These are phyloP conservation scores for Puccinia hordei DNA, from an alignment of 1,284 basidiomycete genomes.

Conservation along the genomic window DNA sequence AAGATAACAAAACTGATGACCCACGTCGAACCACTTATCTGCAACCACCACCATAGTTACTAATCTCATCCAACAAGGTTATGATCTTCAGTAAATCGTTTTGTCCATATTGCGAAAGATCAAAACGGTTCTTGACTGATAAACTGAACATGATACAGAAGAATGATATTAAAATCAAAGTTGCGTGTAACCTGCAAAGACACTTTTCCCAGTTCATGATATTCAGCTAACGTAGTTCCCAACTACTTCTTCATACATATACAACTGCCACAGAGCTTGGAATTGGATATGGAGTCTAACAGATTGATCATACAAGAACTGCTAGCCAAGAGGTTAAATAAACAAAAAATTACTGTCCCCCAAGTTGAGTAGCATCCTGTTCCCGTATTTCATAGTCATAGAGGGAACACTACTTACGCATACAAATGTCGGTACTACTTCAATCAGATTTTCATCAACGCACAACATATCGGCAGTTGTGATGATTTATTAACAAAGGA, in stretches of 20 bases:
- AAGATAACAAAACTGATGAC: too few species aligned
- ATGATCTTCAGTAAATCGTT: constrained; percentile 33
- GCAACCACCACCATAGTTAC: constrained; percentile 61
- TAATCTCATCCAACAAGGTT: constrained; percentile 1
- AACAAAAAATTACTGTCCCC: constrained; percentile 13
- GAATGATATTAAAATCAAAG: constrained; percentile 10
- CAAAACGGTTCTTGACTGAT: constrained; percentile 12
- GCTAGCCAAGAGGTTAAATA: neutral
- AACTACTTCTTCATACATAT: neutral
- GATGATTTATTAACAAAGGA: constrained; percentile 23
- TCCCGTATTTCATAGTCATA: neutral
- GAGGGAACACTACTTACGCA: neutral
- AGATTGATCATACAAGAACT: neutral
- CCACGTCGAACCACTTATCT: neutral
- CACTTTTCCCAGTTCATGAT: neutral
- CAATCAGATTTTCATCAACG: constrained; percentile 28
- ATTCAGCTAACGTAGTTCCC: neutral
- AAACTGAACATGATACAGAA: constrained; percentile 5
- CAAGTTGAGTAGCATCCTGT: constrained; percentile 7
- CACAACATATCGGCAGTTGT: constrained; percentile 19
- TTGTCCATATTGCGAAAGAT: constrained; percentile 23
- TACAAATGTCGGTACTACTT: neutral
- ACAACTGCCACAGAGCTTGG: neutral
- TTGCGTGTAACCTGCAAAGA: neutral
- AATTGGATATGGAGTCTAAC: constrained; percentile 3